Conservation (phyloP, 176 grass and related monocot species). For the Hordeum vulgare region DNA sequence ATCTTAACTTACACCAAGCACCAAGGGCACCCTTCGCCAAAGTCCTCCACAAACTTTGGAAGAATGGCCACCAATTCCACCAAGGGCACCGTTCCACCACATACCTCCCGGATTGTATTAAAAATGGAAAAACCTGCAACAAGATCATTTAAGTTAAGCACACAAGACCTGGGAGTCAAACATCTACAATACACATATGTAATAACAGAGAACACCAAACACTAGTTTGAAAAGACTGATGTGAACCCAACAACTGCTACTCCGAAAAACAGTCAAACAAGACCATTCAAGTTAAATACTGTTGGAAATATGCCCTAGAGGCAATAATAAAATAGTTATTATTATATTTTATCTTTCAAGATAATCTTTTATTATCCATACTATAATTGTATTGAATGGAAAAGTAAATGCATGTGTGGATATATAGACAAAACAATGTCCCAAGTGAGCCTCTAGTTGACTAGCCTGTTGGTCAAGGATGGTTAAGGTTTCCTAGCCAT, state of each 20-base stretch:
- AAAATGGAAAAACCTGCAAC: constrained; percentile 99
- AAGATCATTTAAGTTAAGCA: constrained; percentile 96
- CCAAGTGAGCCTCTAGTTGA: too few relatives aligned
- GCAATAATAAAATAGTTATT: too few relatives aligned
- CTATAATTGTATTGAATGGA: too few relatives aligned
- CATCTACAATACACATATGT: constrained; percentile 38
- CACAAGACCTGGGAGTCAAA: constrained; percentile 43
- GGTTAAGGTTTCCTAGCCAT: too few relatives aligned
- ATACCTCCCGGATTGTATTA: constrained; percentile 80
- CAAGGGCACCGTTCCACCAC: constrained; percentile 92
- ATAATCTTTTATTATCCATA: too few relatives aligned
- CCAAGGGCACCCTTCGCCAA: constrained; percentile 89
- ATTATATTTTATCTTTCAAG: too few relatives aligned
- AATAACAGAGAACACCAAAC: constrained; percentile 19
- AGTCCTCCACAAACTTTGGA: constrained; percentile 84
- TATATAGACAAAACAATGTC: too few relatives aligned
- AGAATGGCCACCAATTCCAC: constrained; percentile 84
- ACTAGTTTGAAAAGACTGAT: not conserved
- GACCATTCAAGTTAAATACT: constrained; percentile 85
- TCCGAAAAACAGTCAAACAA: constrained; percentile 89
- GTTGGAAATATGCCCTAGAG: too few relatives aligned
- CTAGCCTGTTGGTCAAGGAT: too few relatives aligned
- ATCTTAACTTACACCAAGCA: constrained; percentile 90
- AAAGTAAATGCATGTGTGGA: too few relatives aligned
- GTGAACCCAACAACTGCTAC: not conserved